Evolutionary conservation across 73 alveolate species (phyloP), one percentile per base, ranked within the genome.

Genomic region (Paraurostyla sp.): DNA sequence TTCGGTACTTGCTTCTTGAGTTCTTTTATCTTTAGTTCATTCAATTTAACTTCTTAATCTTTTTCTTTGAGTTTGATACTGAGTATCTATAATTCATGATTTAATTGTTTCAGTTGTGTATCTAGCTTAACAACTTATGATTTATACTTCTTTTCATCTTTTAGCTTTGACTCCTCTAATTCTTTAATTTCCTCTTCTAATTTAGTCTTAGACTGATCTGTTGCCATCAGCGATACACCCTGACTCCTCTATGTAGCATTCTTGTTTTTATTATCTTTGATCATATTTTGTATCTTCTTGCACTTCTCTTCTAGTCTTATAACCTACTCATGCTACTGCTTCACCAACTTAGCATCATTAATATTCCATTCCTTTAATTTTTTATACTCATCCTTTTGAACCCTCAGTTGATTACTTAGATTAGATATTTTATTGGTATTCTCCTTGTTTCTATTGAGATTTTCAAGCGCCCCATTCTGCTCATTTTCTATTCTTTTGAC

Each of bases 21-120:
- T 71, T 91, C 96, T 52, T 62, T 91, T 1, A 91, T 85, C 80
- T 85, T 91, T 7, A 91, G 71, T 22, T 85, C 93, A 59, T 85
- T 91, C 32, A 91, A 88, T 40, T 90, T 84, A 18, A 57, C 83
- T 50, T 91, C 96, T 50, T 91, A 58, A 57, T 91, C 96, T 48
- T 91, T 91, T 48, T 91, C 96, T 51, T 91, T 91, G 18, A 91
- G 65, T 50, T 91, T 85, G 16, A 91, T 59, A 45, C 73, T 23
- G 16, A 91, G 76, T 4, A 85, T 75, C 35, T 71, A 36, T 7
- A 68, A 68, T 29, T 91, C 91, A 15, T 71, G 75, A 42, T 84
- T 71, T 0, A 80, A 25, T 38, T 51, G 60, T 35, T 86, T 76
- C 9, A 85, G 57, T 43, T 75, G 78, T 23, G 27, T 4, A 35